Base-by-base conservation (phyloP, 2,329 filamentous ascomycete species). In the Monosporascus cannonballus region DNA sequence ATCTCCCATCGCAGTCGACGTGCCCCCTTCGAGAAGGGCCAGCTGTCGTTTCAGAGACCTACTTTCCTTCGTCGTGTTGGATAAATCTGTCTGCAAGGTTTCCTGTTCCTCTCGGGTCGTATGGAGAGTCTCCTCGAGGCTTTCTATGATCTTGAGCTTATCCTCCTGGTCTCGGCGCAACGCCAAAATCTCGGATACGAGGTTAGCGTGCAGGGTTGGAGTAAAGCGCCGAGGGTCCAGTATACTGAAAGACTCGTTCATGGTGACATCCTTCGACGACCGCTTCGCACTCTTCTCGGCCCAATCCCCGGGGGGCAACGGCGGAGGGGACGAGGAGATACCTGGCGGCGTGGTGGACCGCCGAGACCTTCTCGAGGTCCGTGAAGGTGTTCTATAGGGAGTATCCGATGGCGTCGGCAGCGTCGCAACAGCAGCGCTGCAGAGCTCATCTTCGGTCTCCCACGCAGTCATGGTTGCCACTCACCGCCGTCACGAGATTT, bases 221-320 rank as follows among this genome's bases (percentile, higher is more conserved):
- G 94, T 99, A 66, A 99, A 96, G 38, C 94, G 83, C 51, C 93
- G 84, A 3, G 94, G 91, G 65, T 99, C 94, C 30, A 96, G 76
- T 22, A 90, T 84, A 60, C 81, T 79, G 53, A 91, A 84, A 45
- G 75, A 82, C 57, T 93, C 87, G 59, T 93, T 84, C 51, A 73
- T 79, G 22, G 75, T 72, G 24, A 82, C 70, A 65, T 90, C 85
- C 53, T 77, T 75, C 15, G 80, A 80, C 20, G 76, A 73, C 61
- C 82, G 71, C 57, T 81, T 81, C 8, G 71, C 72, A 22, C 66
- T 68, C 60, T 69, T 76, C 47, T 78, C 74, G 11, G 64, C 67
- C 56, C 70, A 73, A 27, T 74, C 74, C 41, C 66, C 70, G 6
- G 70, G 62, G 47, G 74, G 67, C 20, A 77, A 59, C 14, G 75